Percentiles rank a stretch among this genome's conserved stretches.
Evolutionary conservation across 23 red algal genomes (phyloP).

Genomic region (Gracilaria vermiculophylla): DNA sequence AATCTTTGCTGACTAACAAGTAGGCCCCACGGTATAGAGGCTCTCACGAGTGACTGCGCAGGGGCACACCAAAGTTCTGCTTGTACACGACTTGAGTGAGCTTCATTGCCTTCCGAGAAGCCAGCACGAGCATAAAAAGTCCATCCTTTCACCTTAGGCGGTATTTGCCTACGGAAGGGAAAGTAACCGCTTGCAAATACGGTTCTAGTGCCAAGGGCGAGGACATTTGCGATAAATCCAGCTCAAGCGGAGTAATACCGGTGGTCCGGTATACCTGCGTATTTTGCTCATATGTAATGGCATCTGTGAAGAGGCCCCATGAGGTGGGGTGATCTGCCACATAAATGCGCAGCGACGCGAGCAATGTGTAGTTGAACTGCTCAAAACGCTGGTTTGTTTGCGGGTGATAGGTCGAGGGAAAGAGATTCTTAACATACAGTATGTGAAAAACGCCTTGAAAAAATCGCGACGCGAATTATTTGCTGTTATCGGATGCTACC

Average conservation of each 20-base stretch:
- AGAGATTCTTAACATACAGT: background rate
- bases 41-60: background rate
- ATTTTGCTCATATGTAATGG: background rate
- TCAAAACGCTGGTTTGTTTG: background rate
- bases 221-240: background rate
- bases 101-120: background rate
- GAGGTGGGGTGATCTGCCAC: background rate
- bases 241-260: background rate
- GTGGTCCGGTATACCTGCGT: slow-evolving; percentile 30
- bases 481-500: slow-evolving; percentile 23
- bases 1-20: background rate
- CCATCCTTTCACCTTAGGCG: background rate
- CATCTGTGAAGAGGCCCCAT: background rate
- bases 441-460: background rate
- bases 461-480: background rate
- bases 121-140: background rate
- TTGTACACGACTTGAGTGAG: background rate
- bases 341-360: background rate
- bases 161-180: background rate
- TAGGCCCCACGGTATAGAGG: background rate
- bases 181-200: background rate
- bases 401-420: slow-evolving; percentile 21
- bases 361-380: slow-evolving; percentile 22
- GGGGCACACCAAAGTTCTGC: background rate
- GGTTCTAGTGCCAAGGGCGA: background rate